phyloP scores from a whole-genome alignment of 2,329 filamentous ascomycete species.

The Lasiodiplodia gonubiensis region DNA sequence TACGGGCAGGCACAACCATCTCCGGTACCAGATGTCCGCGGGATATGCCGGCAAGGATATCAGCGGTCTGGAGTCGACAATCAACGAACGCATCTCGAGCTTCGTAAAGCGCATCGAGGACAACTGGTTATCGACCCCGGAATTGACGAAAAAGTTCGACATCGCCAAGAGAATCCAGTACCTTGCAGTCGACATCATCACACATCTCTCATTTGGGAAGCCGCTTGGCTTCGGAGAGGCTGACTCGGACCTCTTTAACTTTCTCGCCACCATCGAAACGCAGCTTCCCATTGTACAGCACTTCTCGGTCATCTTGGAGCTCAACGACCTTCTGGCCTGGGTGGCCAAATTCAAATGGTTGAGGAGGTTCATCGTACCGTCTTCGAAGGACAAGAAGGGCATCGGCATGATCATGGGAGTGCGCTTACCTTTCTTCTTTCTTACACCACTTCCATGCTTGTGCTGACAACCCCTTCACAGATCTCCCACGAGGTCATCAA shows the following conservation, averaged over 20 bases:
- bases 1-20: constrained; percentile 45
- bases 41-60: constrained; percentile 51
- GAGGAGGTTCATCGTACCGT: background rate
- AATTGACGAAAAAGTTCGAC: constrained; percentile 41
- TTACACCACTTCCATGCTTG: too few species aligned
- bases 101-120: constrained; percentile 5
- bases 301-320: constrained; percentile 14
- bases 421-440: background rate
- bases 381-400: constrained; percentile 17
- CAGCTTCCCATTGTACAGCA: constrained; percentile 7
- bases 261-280: constrained; percentile 44
- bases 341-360: background rate
- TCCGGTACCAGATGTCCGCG: constrained; percentile 45
- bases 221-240: constrained; percentile 56
- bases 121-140: constrained; percentile 37
- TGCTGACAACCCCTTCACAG: background rate
- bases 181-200: constrained; percentile 52
- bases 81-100: constrained; percentile 39
- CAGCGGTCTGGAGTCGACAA: constrained; percentile 42
- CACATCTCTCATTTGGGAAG: constrained; percentile 49
- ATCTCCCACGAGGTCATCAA: constrained; percentile 51
- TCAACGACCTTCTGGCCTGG: background rate
- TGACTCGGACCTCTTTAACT: constrained; percentile 55
- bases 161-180: constrained; percentile 44
- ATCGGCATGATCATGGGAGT: constrained; percentile 33